These are phyloP conservation scores for Torulaspora pretoriensis DNA, from an alignment of 1,139 yeast species.

Conservation along the genomic window DNA sequence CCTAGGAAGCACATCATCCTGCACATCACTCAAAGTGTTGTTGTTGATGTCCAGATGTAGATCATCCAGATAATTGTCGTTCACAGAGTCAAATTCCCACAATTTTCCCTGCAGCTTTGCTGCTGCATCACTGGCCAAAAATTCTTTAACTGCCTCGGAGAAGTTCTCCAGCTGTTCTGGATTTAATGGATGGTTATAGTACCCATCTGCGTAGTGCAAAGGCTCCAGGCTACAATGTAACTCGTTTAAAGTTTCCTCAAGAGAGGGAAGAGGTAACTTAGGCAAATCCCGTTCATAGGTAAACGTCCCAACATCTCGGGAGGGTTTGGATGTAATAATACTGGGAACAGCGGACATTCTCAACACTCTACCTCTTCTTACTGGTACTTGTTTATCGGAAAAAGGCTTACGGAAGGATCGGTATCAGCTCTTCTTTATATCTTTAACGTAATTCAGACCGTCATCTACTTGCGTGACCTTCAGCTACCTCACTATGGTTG, in stretches of 20 bases:
- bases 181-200: conserved; percentile 30
- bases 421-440: too few relatives aligned
- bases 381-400: too few relatives aligned
- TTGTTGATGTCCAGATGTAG: conserved; percentile 50
- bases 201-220: conserved; percentile 34
- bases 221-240: conserved; percentile 32
- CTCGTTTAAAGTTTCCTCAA: conserved; percentile 23
- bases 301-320: conserved; percentile 11
- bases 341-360: conserved; percentile 1
- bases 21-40: conserved; percentile 56
- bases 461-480: background rate
- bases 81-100: conserved; percentile 40
- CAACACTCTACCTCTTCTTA: background rate
- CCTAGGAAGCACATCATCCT: conserved; percentile 68
- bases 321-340: conserved; percentile 2
- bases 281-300: conserved; percentile 25
- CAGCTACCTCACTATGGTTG: background rate
- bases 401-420: too few relatives aligned
- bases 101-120: conserved; percentile 52
- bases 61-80: conserved; percentile 57
- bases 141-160: conserved; percentile 38
- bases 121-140: conserved; percentile 43
- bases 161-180: conserved; percentile 24
- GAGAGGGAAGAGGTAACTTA: conserved; percentile 30
- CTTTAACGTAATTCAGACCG: too few relatives aligned